These are phyloP conservation scores for Manihot esculenta DNA, from an alignment of 441 rosid genomes.

Conservation along the genomic window DNA sequence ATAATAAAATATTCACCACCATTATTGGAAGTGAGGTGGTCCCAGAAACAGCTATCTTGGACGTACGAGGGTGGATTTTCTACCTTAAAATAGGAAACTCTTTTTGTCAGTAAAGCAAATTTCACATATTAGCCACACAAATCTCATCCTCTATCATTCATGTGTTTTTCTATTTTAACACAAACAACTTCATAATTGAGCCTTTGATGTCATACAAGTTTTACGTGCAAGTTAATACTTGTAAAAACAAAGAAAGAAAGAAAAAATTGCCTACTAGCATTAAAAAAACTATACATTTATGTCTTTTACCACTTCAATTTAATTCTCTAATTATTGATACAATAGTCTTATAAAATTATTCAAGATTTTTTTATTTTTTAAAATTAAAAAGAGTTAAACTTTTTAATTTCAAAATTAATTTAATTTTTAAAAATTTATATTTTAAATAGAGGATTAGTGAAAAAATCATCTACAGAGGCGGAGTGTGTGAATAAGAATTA, in stretches of 20 bases:
- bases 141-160: neutral
- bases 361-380: too few species aligned
- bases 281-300: too few species aligned
- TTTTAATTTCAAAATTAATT: too few species aligned
- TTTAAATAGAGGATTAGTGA: too few species aligned
- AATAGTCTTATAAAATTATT: too few species aligned
- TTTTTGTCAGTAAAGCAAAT: slow-evolving; percentile 26
- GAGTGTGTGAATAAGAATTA: neutral
- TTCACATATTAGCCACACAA: slow-evolving; percentile 13
- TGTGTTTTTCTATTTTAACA: slow-evolving; percentile 11
- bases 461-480: neutral
- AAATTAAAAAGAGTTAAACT: too few species aligned
- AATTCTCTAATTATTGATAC: too few species aligned
- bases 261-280: too few species aligned
- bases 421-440: too few species aligned
- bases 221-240: neutral
- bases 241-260: too few species aligned
- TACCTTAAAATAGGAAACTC: slow-evolving; percentile 32
- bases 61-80: slow-evolving; percentile 33
- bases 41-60: slow-evolving; percentile 39
- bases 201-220: neutral
- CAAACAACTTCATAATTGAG: slow-evolving; percentile 8
- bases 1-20: neutral
- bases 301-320: too few species aligned
- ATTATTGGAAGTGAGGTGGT: slow-evolving; percentile 36